These are phyloP conservation scores for Leucogyrophana mollusca DNA, from an alignment of 768 basidiomycete genomes.

Conservation along the genomic window DNA sequence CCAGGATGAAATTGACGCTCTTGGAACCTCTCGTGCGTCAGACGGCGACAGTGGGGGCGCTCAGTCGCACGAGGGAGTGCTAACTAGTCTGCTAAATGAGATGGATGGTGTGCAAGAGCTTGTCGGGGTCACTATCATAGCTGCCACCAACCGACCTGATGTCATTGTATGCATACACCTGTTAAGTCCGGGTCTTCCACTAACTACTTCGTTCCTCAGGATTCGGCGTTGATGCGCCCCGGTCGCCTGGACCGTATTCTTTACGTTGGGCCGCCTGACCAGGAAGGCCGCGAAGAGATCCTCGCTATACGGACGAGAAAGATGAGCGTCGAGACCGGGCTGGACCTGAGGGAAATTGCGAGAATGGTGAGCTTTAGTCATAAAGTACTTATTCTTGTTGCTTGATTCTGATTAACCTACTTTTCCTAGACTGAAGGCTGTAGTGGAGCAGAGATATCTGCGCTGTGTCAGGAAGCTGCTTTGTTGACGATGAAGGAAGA, in stretches of 20 bases:
- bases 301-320: conserved; percentile 69
- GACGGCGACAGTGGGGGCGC: conserved; percentile 50
- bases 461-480: conserved; percentile 95
- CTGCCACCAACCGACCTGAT: conserved; percentile 95
- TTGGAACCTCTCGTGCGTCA: conserved; percentile 72
- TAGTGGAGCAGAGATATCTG: conserved; percentile 91
- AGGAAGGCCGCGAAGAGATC: conserved; percentile 78
- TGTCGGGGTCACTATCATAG: conserved; percentile 91
- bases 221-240: conserved; percentile 91
- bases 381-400: background rate
- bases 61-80: conserved; percentile 79
- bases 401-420: background rate
- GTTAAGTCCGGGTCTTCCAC: background rate
- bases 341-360: conserved; percentile 71
- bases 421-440: conserved; percentile 81
- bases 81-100: conserved; percentile 92
- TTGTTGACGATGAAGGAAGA: conserved; percentile 87
- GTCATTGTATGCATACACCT: conserved; percentile 62
- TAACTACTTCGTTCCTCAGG: conserved; percentile 47
- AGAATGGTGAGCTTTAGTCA: conserved; percentile 49
- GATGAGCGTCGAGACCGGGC: conserved; percentile 77
- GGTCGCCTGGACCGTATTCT: conserved; percentile 92
- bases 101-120: conserved; percentile 99
- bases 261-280: conserved; percentile 91
- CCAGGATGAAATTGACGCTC: conserved; percentile 96